Conservation (phyloP, 2,329 filamentous ascomycete genomes). For the Thielaviopsis cerberus region DNA sequence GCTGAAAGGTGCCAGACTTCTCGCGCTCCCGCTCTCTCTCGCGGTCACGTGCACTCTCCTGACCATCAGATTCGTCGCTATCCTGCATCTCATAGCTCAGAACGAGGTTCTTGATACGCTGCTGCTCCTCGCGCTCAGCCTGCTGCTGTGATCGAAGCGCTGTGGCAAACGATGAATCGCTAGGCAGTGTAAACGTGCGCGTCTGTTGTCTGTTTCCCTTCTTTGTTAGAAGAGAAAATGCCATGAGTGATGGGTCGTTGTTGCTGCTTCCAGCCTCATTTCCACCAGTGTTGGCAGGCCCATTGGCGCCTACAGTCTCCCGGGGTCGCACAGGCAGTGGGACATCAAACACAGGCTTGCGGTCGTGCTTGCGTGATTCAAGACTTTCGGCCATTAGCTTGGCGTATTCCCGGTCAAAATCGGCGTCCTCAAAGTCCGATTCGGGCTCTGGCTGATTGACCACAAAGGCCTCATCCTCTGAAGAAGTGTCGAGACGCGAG, state of each 20-base stretch:
- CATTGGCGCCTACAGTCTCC: conserved; percentile 5
- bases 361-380: conserved; percentile 88
- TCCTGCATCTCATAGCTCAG: conserved; percentile 89
- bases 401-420: conserved; percentile 93
- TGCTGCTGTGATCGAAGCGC: conserved; percentile 93
- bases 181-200: conserved; percentile 70
- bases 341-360: conserved; percentile 89
- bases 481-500: conserved; percentile 17
- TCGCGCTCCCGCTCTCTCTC: conserved; percentile 21
- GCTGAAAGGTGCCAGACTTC: conserved; percentile 27
- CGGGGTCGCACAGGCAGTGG: conserved; percentile 73
- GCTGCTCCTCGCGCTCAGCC: conserved; percentile 87
- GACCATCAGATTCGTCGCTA: conserved; percentile 56
- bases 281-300: conserved; percentile 13
- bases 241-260: conserved; percentile 46
- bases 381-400: conserved; percentile 97
- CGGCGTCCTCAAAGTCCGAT: conserved; percentile 78
- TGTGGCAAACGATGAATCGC: conserved; percentile 84
- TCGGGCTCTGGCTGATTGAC: conserved; percentile 82
- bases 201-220: conserved; percentile 92
- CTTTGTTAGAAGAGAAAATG: conserved; percentile 90
- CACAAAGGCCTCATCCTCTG: conserved; percentile 74
- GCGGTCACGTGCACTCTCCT: neutral
- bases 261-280: neutral
- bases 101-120: conserved; percentile 94